Base-by-base conservation (phyloP, 2,329 filamentous ascomycete genomes). In the Lasiodiplodia gonubiensis region DNA sequence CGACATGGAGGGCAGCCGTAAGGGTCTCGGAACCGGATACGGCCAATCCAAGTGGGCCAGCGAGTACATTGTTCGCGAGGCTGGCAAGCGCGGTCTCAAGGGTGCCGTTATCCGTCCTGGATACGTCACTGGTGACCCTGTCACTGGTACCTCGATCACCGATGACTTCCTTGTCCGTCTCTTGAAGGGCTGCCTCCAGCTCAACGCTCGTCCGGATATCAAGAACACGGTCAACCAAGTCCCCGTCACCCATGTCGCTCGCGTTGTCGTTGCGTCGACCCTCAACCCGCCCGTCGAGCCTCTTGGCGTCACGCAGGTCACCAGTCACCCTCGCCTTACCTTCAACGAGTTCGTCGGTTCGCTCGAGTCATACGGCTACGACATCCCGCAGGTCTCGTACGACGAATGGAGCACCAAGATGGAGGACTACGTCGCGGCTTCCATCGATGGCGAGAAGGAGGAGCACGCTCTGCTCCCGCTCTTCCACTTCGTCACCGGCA, bases 141-240 rank as follows among this genome's bases (percentile, higher is more conserved):
- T 83, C 53, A 88, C 86, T 14, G 94, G 94, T 63, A 82, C 86
- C 87, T 70, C 91, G 82, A 76, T 92, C 77, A 94, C 89, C 0
- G 94, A 98, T 74, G 94, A 97, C 79, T 98, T 97, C 83, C 81
- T 98, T 7, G 86, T 97, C 70, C 88, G 94, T 48, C 88, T 97
- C 80, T 81, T 90, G 67, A 97, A 97, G 81, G 94, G 93, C 67
- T 97, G 93, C 74, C 83, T 97, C 61, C 94, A 98, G 79, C 84
- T 97, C 2, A 82, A 82, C 2, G 84, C 85, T 2, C 86, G 92
- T 0, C 94, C 94, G 1, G 85, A 87, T 71, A 96, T 97, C 72
- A 80, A 84, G 76, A 98, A 97, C 82, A 92, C 92, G 0, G 88
- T 97, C 78, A 98, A 97, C 81, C 88, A 90, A 78, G 91, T 97